A percentile compares a stretch with the other conserved stretches of the same genome.
These are phyloP conservation scores for Cryphonectria carpinicola DNA, from an alignment of 2,329 filamentous ascomycete genomes.

Conservation along the genomic window DNA sequence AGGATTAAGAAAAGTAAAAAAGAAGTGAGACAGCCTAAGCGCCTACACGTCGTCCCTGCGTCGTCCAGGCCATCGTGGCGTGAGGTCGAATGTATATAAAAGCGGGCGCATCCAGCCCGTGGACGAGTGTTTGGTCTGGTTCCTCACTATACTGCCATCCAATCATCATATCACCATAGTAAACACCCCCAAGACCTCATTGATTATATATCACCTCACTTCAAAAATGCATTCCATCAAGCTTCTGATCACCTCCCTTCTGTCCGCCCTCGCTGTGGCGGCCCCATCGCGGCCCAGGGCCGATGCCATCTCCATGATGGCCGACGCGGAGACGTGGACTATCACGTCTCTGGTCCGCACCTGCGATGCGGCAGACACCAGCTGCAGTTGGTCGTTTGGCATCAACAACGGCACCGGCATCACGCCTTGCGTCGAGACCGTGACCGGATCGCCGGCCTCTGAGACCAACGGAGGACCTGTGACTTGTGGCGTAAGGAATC, in stretches of 20 bases:
- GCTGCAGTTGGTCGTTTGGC: slow-evolving; percentile 47
- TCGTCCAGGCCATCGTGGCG: not conserved
- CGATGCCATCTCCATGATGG: slow-evolving; percentile 33
- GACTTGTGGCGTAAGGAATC: slow-evolving; percentile 45
- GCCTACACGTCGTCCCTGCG: not conserved
- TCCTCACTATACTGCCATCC: not conserved
- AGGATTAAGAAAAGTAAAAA: not conserved
- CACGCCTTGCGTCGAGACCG: slow-evolving; percentile 41
- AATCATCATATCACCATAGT: not conserved
- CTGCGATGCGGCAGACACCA: slow-evolving; percentile 44
- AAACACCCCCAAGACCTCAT: not conserved
- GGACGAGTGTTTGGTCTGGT: too few relatives aligned
- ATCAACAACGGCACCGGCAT: slow-evolving; percentile 42
- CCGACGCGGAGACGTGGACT: slow-evolving; percentile 44
- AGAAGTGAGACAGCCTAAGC: not conserved
- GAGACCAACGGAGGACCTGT: slow-evolving; percentile 41
- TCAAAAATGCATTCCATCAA: slow-evolving; percentile 43
- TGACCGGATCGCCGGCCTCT: slow-evolving; percentile 40
- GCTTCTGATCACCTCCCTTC: slow-evolving; percentile 35
- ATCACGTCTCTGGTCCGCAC: slow-evolving; percentile 43
- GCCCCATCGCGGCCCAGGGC: slow-evolving; percentile 34
- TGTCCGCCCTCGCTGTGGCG: slow-evolving; percentile 34
- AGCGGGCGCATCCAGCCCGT: not conserved
- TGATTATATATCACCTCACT: slow-evolving; percentile 2
- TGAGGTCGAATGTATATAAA: not conserved